Conservation (phyloP, 169 alveolate species). For the Plasmodium chabaudi region DNA sequence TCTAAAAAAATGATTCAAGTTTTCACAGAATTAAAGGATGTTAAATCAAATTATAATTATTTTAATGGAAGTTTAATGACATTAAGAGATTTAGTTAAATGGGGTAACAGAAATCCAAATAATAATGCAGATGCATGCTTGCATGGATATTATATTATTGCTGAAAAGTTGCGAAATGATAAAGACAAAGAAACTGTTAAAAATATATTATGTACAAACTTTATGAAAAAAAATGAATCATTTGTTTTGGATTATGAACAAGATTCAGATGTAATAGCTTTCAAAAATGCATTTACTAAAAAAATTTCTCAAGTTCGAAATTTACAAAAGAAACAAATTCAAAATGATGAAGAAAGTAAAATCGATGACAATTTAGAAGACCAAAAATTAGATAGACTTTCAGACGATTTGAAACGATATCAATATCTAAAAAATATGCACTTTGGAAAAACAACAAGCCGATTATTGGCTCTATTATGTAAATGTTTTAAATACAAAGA, state of each 20-base stretch:
- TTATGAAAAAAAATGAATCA: slow-evolving; percentile 28
- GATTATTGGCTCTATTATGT: slow-evolving; percentile 91
- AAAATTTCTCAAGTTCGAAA: slow-evolving; percentile 1
- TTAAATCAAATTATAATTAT: slow-evolving; percentile 87
- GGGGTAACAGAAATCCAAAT: slow-evolving; percentile 96
- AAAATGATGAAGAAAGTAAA: background rate
- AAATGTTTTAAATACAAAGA: slow-evolving; percentile 95
- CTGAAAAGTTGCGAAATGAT: slow-evolving; percentile 94
- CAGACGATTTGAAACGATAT: slow-evolving; percentile 53
- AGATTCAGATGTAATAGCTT: slow-evolving; percentile 17
- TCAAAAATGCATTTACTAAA: slow-evolving; percentile 23
- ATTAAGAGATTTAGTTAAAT: slow-evolving; percentile 98
- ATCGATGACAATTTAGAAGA: slow-evolving; percentile 10
- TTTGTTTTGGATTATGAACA: slow-evolving; percentile 12
- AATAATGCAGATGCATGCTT: slow-evolving; percentile 88
- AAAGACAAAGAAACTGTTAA: slow-evolving; percentile 90
- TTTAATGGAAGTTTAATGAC: slow-evolving; percentile 93
- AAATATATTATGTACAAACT: slow-evolving; percentile 81
- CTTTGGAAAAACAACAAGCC: slow-evolving; percentile 83
- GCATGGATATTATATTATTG: slow-evolving; percentile 94
- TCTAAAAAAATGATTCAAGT: slow-evolving; percentile 94
- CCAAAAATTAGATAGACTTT: background rate
- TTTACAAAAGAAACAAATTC: background rate
- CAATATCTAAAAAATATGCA: slow-evolving; percentile 75
- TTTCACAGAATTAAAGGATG: slow-evolving; percentile 91